Base-by-base conservation (phyloP, 352 stramenopile species). In the Phytophthora pluvialis region DNA sequence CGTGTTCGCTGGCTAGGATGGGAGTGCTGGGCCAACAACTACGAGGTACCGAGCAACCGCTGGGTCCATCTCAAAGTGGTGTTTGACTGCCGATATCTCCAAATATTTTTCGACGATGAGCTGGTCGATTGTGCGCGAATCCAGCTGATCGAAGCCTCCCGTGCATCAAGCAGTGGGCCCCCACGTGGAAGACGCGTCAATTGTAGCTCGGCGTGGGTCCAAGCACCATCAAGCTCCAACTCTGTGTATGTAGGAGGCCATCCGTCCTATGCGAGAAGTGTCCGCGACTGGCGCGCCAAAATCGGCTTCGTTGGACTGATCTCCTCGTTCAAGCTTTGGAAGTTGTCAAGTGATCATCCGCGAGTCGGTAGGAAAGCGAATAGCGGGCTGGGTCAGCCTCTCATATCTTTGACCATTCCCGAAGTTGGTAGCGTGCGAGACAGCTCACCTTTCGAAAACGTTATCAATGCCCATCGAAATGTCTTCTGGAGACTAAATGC, bases 231-330 rank as follows among this genome's bases (percentile, higher is more conserved):
- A 18, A 77, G 25, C 12, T 50, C 49, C 2, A 77, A 59, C n/a
- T 88, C 81, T 1, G 58, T 89, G 25, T 89, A 81, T 49, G 62
- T 89, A 26, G 77, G 81, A 9, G 81, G 80, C 0, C 78, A 83
- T 25, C 67, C 78, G 11, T 85, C 75, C 0, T 85, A 88, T 21
- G 74, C 79, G 1, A 67, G 54, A 58, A 75, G 62, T 29, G 76
- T 90, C 9, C 64, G 74, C 13, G 68, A 85, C 6, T 90, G 81
- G 81, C 67, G 81, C 15, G 52, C 65, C 13, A 70, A 62, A 31
- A 78, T 73, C 38, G 82, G 82, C 2, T 89, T 88, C 46, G 67
- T 91, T 7, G 80, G 82, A 6, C 21, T 91, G 0, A 72, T 91
- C 38, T 68, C 72, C 39, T 49, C 49, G 3, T 71, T 73, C 16